Evolutionary conservation across 148 eudicot genomes (phyloP).

Genomic region (Chenopodium berlandieri): DNA sequence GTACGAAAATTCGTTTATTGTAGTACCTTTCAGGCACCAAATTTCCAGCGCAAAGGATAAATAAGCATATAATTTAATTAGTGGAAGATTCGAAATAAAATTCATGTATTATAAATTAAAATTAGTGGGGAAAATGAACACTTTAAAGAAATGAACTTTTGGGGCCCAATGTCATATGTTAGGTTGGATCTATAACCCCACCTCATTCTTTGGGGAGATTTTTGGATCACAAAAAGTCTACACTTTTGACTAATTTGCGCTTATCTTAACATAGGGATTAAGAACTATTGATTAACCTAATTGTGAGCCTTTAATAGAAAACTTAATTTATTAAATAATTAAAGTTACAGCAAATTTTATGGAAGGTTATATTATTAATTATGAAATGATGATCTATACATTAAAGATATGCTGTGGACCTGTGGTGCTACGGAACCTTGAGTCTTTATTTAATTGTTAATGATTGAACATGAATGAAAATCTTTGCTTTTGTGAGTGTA

Average conservation of each 20-base stretch:
- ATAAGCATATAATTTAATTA: background rate
- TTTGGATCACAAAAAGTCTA: constrained; percentile 16
- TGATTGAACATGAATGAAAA: background rate
- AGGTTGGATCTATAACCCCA: constrained; percentile 30
- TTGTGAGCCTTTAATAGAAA: constrained; percentile 11
- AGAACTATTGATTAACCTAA: constrained; percentile 14
- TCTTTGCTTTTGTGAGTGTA: constrained; percentile 23
- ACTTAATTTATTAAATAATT: background rate
- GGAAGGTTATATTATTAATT: background rate
- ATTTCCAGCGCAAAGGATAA: background rate
- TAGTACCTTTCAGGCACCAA: background rate
- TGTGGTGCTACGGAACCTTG: background rate
- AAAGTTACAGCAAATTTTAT: background rate
- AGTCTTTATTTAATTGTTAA: background rate
- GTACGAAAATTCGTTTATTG: constrained; percentile 4
- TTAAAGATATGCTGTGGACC: background rate
- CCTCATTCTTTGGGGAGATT: constrained; percentile 1
- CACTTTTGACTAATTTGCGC: constrained; percentile 17
- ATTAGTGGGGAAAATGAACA: constrained; percentile 7
- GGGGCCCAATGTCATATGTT: constrained; percentile 33
- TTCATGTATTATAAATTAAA: background rate
- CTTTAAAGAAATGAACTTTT: constrained; percentile 18
- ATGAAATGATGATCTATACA: background rate
- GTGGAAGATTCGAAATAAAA: background rate
- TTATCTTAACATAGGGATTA: constrained; percentile 3